Percentiles rank a stretch among this genome's conserved stretches.
These are phyloP conservation scores for Coelastrella sp. DNA, from an alignment of 139 green algal species.

Conservation along the genomic window DNA sequence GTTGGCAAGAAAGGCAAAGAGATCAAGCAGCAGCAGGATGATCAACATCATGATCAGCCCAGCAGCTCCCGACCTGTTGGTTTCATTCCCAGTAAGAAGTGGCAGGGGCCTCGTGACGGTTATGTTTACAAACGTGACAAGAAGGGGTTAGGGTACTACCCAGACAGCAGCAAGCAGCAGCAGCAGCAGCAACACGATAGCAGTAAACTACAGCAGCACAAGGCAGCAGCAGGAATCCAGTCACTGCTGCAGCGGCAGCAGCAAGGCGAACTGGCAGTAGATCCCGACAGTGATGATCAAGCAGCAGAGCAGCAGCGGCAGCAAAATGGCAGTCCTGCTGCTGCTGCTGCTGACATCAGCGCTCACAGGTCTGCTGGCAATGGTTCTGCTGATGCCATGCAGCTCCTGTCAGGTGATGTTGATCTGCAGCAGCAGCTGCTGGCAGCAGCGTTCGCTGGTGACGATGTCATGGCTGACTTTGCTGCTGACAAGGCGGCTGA, in stretches of 20 bases:
- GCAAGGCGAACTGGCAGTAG: not conserved
- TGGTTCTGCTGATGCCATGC: slow-evolving; percentile 22
- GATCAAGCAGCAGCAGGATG: slow-evolving; percentile 37
- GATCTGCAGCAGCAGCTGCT: slow-evolving; percentile 37
- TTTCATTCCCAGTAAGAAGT: slow-evolving; percentile 54
- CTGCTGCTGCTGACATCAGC: not conserved
- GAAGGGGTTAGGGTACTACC: slow-evolving; percentile 81
- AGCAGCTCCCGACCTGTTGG: not conserved
- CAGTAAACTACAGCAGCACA: slow-evolving; percentile 22
- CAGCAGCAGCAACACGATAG: slow-evolving; percentile 19
- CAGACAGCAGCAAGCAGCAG: slow-evolving; percentile 3
- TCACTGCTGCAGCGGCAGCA: slow-evolving; percentile 19
- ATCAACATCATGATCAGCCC: not conserved
- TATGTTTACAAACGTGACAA: slow-evolving; percentile 75
- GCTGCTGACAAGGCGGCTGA: slow-evolving; percentile 84
- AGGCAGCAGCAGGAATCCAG: slow-evolving; percentile 6
- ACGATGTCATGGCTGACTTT: slow-evolving; percentile 96
- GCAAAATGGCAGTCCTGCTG: slow-evolving; percentile 10
- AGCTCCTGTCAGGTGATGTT: slow-evolving; percentile 16
- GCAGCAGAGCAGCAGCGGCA: slow-evolving; percentile 9
- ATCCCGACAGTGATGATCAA: slow-evolving; percentile 21
- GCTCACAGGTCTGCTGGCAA: slow-evolving; percentile 1
- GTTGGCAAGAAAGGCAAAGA: not conserved
- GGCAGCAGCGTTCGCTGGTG: slow-evolving; percentile 82
- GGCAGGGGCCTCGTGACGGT: slow-evolving; percentile 60